phyloP scores from a whole-genome alignment of 305 asterid species.

The Fraxinus velutina region DNA sequence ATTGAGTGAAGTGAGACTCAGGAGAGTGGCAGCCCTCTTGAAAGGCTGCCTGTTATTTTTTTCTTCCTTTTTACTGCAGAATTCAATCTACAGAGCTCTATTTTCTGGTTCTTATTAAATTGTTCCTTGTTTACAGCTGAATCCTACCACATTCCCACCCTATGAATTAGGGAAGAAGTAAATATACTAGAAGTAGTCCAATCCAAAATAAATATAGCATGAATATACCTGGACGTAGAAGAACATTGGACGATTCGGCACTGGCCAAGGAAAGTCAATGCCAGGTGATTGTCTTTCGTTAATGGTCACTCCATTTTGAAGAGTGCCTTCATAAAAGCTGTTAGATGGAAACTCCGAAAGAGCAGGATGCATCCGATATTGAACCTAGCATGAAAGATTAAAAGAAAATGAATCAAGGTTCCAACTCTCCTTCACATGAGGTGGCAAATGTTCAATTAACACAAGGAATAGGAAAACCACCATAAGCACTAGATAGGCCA shows the following conservation, averaged over 20 bases:
- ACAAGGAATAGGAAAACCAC: background rate
- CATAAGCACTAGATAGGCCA: background rate
- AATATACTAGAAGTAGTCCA: background rate
- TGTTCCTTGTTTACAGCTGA: background rate
- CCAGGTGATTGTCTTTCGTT: slow-evolving; percentile 92
- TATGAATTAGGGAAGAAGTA: slow-evolving; percentile 2
- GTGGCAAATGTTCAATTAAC: background rate
- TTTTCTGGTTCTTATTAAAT: too few species aligned
- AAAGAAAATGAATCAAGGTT: slow-evolving; percentile 1
- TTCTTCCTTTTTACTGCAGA: background rate
- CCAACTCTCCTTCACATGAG: slow-evolving; percentile 3
- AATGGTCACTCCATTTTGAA: slow-evolving; percentile 95
- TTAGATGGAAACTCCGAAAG: slow-evolving; percentile 98
- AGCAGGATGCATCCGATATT: slow-evolving; percentile 99
- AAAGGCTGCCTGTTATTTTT: background rate
- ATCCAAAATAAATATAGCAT: slow-evolving; percentile 14
- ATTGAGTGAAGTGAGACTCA: background rate
- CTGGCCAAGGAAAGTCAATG: slow-evolving; percentile 99
- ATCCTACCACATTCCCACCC: background rate
- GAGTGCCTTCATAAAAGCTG: slow-evolving; percentile 98
- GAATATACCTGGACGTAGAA: slow-evolving; percentile 92
- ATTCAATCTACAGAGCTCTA: background rate
- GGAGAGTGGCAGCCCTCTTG: background rate
- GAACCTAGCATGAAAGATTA: slow-evolving; percentile 57
- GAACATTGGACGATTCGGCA: slow-evolving; percentile 98